Evolutionary conservation across 2,329 filamentous ascomycete genomes (phyloP), one percentile per base, ranked within the genome.

Genomic region (Diaporthe destruens): DNA sequence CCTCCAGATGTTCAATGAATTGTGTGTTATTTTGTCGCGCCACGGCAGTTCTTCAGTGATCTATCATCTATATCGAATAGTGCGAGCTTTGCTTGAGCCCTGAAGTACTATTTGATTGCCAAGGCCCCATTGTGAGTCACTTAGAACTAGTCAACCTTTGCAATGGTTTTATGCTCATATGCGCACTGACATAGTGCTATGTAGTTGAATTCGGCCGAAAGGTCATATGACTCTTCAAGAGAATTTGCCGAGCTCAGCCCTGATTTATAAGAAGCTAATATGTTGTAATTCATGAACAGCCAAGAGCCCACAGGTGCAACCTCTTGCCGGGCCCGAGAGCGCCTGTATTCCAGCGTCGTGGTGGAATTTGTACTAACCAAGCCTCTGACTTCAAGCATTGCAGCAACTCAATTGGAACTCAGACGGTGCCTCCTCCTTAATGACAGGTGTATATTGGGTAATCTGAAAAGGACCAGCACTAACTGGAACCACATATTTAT

Each of bases 151-250:
- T 51, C 9, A 5, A 18, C 12, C 6, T n/a, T 18, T 36, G 18
- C 8, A 23, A 3, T 12, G 11, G 25, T 23, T 3, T 3, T 12
- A 25, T 65, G 61, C 61, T 51, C 61, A 65, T 65, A 25, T 65
- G 61, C 61, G 61, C 61, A 65, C 8, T 65, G 29, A 5, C 11
- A 36, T n/a, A n/a, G n/a, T n/a, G n/a, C 56, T 12, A 39, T 39
- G 36, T 39, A 12, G 36, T 39, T 6, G 36, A 39, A 12, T 9
- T 39, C 6, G 42, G 16, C 42, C 42, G 3, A 39, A 39, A 39
- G 36, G 9, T 39, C 36, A 39, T 36, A 39, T 39, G 36, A 39
- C 36, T 39, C 36, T 14, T 39, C 36, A 39, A 7, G 18, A 63
- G 29, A 49, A 25, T 23, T 9, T 9, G 57, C 57, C 57, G 57